Evolutionary conservation across 148 eudicot genomes (phyloP).

Genomic region (Chenopodium quinoa): DNA sequence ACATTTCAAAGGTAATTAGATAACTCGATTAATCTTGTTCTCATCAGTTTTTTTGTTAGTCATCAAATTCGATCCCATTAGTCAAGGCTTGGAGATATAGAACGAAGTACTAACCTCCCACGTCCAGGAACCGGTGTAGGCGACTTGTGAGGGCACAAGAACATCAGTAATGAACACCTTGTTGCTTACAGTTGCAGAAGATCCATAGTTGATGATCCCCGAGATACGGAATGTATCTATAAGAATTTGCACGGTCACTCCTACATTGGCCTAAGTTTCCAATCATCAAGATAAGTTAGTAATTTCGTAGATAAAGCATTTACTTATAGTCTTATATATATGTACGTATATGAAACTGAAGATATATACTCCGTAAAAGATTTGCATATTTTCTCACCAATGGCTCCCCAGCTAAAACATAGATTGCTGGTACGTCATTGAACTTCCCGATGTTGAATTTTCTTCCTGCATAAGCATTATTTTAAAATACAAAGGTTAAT

Average conservation of each 20-base stretch:
- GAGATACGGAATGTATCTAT: slow-evolving; percentile 7
- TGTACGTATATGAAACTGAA: background rate
- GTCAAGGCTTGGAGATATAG: background rate
- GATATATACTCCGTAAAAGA: background rate
- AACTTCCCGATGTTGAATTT: slow-evolving; percentile 20
- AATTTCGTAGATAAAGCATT: background rate
- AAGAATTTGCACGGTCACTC: slow-evolving; percentile 20
- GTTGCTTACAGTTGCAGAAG: slow-evolving; percentile 20
- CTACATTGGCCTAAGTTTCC: slow-evolving; percentile 16
- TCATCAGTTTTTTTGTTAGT: background rate
- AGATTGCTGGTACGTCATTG: slow-evolving; percentile 18
- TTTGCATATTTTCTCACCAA: slow-evolving; percentile 1
- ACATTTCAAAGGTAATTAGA: too few relatives aligned
- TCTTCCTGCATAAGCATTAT: slow-evolving; percentile 23
- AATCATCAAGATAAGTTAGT: background rate
- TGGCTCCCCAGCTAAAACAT: slow-evolving; percentile 21
- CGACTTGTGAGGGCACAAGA: slow-evolving; percentile 20
- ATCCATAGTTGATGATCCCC: slow-evolving; percentile 23
- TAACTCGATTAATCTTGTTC: too few relatives aligned
- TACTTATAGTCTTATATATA: too few relatives aligned
- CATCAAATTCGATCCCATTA: background rate
- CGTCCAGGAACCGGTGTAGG: slow-evolving; percentile 19
- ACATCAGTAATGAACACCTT: slow-evolving; percentile 19
- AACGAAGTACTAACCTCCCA: slow-evolving; percentile 13
- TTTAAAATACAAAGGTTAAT: background rate